Evolutionary conservation across 768 basidiomycete genomes (phyloP).

Genomic region (Hygrocybe punicea): DNA sequence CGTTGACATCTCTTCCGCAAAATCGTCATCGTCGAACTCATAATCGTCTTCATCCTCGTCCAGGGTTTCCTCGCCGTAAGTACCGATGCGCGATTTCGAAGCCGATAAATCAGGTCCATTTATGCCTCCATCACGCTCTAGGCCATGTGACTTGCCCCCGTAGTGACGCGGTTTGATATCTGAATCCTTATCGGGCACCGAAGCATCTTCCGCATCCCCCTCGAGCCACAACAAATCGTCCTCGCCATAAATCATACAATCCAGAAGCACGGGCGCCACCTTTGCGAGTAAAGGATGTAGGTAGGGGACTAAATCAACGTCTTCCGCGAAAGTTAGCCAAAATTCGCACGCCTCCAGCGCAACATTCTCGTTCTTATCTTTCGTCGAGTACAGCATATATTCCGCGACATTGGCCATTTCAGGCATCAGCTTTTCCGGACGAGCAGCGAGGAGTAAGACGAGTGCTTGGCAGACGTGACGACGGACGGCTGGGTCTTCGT

Average conservation of each 20-base stretch:
- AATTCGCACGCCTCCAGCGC: slow-evolving; percentile 99
- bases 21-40: slow-evolving; percentile 84
- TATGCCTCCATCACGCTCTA: slow-evolving; percentile 64
- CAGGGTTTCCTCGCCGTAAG: slow-evolving; percentile 76
- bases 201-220: slow-evolving; percentile 83
- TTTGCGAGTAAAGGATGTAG: slow-evolving; percentile 85
- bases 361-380: slow-evolving; percentile 94
- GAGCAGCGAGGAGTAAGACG: slow-evolving; percentile 85
- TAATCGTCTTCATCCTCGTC: slow-evolving; percentile 88
- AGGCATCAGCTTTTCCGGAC: slow-evolving; percentile 95
- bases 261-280: slow-evolving; percentile 90
- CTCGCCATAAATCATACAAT: slow-evolving; percentile 97
- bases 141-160: slow-evolving; percentile 76
- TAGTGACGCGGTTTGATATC: slow-evolving; percentile 98
- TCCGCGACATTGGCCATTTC: slow-evolving; percentile 94
- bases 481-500: slow-evolving; percentile 90
- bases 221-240: slow-evolving; percentile 95
- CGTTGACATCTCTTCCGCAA: slow-evolving; percentile 94
- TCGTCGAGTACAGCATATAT: slow-evolving; percentile 98
- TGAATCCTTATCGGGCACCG: slow-evolving; percentile 86
- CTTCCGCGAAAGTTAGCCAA: slow-evolving; percentile 98
- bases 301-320: slow-evolving; percentile 79
- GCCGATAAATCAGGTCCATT: slow-evolving; percentile 35
- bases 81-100: slow-evolving; percentile 49
- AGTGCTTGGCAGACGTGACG: slow-evolving; percentile 95